Percentiles rank a stretch among this genome's conserved stretches.
Evolutionary conservation across 208 protist species (phyloP).

Genomic region (Porcisia hertigi): DNA sequence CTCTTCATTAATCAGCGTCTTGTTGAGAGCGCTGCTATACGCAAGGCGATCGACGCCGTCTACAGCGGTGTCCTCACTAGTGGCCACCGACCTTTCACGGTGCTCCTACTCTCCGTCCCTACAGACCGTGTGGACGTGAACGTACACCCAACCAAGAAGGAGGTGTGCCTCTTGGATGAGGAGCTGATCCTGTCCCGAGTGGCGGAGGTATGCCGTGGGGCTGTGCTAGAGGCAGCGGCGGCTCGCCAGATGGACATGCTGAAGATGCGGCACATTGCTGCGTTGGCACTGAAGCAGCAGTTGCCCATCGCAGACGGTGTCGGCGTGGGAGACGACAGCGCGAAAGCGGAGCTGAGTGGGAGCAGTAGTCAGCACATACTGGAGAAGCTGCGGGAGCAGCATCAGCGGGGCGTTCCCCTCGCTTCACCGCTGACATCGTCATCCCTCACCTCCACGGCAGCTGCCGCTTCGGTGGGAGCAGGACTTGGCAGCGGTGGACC

Average conservation of each 20-base stretch:
- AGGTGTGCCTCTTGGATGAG: constrained; percentile 89
- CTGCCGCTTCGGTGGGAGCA: background rate
- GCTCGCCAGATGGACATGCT: constrained; percentile 67
- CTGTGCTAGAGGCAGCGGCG: constrained; percentile 58
- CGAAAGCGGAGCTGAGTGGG: constrained; percentile 10
- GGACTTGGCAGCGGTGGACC: constrained; percentile 5
- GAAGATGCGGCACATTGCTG: constrained; percentile 46
- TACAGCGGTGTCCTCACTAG: constrained; percentile 91
- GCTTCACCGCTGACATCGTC: constrained; percentile 35
- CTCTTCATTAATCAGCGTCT: constrained; percentile 91
- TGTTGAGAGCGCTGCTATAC: constrained; percentile 79
- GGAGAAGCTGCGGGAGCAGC: constrained; percentile 31
- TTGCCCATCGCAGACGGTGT: constrained; percentile 13
- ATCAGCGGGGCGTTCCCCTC: constrained; percentile 26
- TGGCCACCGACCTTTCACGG: constrained; percentile 93
- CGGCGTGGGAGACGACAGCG: constrained; percentile 1
- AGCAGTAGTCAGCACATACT: constrained; percentile 35
- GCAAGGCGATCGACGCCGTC: constrained; percentile 84
- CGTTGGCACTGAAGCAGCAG: constrained; percentile 30
- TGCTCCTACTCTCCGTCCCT: constrained; percentile 91
- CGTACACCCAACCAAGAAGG: constrained; percentile 98
- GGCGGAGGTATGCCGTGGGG: constrained; percentile 54
- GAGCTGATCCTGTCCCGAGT: constrained; percentile 66
- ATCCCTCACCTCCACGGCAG: background rate
- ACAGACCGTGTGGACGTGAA: constrained; percentile 97